Percentiles rank a stretch among this genome's conserved stretches.
Evolutionary conservation across 805 yeast species (phyloP).

Genomic region (Schwanniomyces vanrijiae): DNA sequence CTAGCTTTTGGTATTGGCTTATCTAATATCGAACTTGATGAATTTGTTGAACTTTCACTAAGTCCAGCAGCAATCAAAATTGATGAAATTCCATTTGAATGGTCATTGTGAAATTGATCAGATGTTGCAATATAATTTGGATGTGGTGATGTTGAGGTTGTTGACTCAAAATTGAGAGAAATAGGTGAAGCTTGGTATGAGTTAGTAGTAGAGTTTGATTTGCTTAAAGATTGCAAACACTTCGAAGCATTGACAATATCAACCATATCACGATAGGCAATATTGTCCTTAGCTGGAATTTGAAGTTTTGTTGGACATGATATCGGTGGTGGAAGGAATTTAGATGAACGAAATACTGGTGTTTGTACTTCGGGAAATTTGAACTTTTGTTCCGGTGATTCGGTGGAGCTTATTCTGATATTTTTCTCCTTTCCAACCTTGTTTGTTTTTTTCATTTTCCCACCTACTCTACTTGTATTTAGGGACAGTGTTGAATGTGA

Average conservation of each 20-base stretch:
- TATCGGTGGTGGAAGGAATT: neutral
- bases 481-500: neutral
- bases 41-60: conserved; percentile 4
- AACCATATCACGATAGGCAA: conserved; percentile 18
- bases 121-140: conserved; percentile 6
- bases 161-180: neutral
- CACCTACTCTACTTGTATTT: neutral
- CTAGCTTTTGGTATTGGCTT: conserved; percentile 12
- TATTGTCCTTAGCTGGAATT: neutral
- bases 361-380: neutral
- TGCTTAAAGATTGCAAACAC: conserved; percentile 30
- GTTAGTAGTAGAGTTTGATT: conserved; percentile 2
- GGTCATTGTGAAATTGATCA: neutral
- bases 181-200: conserved; percentile 10
- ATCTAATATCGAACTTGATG: neutral
- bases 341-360: neutral
- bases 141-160: neutral
- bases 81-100: conserved; percentile 25
- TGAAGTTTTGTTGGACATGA: neutral
- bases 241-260: conserved; percentile 37
- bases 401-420: neutral
- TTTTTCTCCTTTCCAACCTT: neutral
- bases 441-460: neutral
- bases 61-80: conserved; percentile 30
- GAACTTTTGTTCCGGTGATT: neutral